Evolutionary conservation across 106 monocot genomes (phyloP).

Genomic region (Dactylorhiza incarnata): DNA sequence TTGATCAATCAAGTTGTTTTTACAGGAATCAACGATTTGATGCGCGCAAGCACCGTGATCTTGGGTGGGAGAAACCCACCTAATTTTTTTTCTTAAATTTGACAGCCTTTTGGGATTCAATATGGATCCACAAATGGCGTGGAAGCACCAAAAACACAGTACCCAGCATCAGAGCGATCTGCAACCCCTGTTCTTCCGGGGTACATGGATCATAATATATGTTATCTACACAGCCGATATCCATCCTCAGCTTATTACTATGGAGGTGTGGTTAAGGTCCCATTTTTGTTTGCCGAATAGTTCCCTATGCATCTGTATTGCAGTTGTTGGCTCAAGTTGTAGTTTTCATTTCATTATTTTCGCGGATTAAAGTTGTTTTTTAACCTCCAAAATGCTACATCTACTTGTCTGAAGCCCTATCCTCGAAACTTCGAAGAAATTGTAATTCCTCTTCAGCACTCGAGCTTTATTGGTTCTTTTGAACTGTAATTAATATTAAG

Average conservation of each 20-base stretch:
- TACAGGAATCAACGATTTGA: too few species aligned
- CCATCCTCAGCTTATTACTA: constrained; percentile 40
- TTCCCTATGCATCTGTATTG: background rate
- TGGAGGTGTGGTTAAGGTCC: constrained; percentile 31
- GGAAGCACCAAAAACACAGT: constrained; percentile 17
- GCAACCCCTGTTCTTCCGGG: constrained; percentile 46
- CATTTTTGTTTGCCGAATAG: background rate
- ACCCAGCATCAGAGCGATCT: constrained; percentile 35
- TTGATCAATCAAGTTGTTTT: too few species aligned
- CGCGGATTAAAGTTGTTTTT: background rate
- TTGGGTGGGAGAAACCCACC: too few species aligned
- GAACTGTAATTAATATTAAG: constrained; percentile 1
- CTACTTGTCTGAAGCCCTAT: background rate
- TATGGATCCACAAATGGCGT: constrained; percentile 20
- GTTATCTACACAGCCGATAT: constrained; percentile 40
- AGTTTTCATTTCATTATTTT: background rate
- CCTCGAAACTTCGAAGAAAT: background rate
- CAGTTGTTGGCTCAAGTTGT: background rate
- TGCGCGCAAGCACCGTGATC: too few species aligned
- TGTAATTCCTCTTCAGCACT: background rate
- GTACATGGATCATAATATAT: constrained; percentile 46
- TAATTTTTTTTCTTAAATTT: too few species aligned
- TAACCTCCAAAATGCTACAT: background rate
- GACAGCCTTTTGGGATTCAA: constrained; percentile 22
- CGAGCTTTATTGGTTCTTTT: background rate